Evolutionary conservation across 352 stramenopile species (phyloP), one percentile per base, ranked within the genome.

Genomic region (Phytophthora palmivora): DNA sequence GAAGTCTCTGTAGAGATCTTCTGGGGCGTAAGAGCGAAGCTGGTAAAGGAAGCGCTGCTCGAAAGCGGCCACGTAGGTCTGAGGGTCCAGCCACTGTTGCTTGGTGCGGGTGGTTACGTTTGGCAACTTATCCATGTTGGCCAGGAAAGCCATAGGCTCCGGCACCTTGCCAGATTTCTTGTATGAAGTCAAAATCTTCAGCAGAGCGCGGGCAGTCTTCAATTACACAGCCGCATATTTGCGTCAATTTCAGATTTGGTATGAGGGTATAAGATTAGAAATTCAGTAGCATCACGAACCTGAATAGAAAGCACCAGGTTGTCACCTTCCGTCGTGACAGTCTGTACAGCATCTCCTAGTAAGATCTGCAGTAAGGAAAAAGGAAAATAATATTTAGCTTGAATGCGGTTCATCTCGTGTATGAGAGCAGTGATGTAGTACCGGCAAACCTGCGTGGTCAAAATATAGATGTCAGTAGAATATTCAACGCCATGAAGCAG

Each of bases 291-390:
- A 41, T 10, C 47, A 71, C 50, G 3, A 34, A 72, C 67, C 61
- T 99, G 96, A 53, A 98, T 84, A 10, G 95, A 95, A 26, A 99
- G 76, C 70, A 99, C 97, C 48, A 97, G 84, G 75, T 98, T 98
- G 59, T 99, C 96, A 43, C 96, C 96, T 72, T 98, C 96, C 4
- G 97, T 95, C 1, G 96, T 98, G 48, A 97, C 96, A 41, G 88
- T 96, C 64, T 98, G 93, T 10, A 98, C 78, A 47, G 97, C 97
- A 38, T 96, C 94, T 15, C 87, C 89, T 11, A 96, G 70, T 26
- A 98, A 68, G 57, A 94, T 76, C 60, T 75, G 41, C 26, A 50
- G 42, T 14, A 19, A 28, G 24, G n/a, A 16, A 56, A 49, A 41
- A 62, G 11, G 33, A 6, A 9, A 41, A 14, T 58, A 28, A 28